A percentile compares a stretch with the other conserved stretches of the same genome.
phyloP scores from a whole-genome alignment of 2,329 filamentous ascomycete species.

The Phaeosphaeriaceae sp. region DNA sequence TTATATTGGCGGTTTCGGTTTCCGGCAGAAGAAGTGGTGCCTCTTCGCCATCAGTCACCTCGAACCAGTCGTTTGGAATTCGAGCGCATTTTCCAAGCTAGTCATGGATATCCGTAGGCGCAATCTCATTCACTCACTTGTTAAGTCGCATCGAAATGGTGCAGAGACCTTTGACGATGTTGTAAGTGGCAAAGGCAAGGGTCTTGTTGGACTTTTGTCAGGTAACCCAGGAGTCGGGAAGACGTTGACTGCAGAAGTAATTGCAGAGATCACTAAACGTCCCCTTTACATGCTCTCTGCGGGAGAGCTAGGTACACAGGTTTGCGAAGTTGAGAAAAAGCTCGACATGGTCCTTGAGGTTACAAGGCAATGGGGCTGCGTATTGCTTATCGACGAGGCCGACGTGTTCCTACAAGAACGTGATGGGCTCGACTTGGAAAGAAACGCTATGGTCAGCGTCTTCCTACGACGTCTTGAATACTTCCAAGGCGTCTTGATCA shows the following conservation, averaged over 20 bases:
- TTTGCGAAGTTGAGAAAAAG: conserved; percentile 66
- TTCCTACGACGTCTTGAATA: conserved; percentile 86
- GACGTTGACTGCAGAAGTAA: conserved; percentile 24
- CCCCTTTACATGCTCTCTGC: conserved; percentile 73
- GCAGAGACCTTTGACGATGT: conserved; percentile 47
- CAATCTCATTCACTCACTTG: conserved; percentile 61
- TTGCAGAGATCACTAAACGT: conserved; percentile 15
- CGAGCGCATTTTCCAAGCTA: conserved; percentile 53
- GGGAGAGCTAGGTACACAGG: conserved; percentile 70
- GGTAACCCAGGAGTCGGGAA: conserved; percentile 30
- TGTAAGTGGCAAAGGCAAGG: conserved; percentile 51
- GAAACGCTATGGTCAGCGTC: conserved; percentile 83
- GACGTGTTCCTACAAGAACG: conserved; percentile 60
- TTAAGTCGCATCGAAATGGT: conserved; percentile 70
- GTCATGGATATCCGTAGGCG: conserved; percentile 31
- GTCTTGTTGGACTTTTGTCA: conserved; percentile 27
- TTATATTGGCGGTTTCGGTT: conserved; percentile 12
- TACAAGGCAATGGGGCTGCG: conserved; percentile 17
- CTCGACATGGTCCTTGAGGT: conserved; percentile 60
- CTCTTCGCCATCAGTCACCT: conserved; percentile 42
- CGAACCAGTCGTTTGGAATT: conserved; percentile 51
- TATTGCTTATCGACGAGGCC: conserved; percentile 75
- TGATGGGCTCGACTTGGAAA: conserved; percentile 77
- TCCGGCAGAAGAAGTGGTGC: conserved; percentile 31
- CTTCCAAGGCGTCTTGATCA: conserved; percentile 85